Evolutionary conservation across 1,284 basidiomycete genomes (phyloP).

Genomic region (Blastosporella zonata): DNA sequence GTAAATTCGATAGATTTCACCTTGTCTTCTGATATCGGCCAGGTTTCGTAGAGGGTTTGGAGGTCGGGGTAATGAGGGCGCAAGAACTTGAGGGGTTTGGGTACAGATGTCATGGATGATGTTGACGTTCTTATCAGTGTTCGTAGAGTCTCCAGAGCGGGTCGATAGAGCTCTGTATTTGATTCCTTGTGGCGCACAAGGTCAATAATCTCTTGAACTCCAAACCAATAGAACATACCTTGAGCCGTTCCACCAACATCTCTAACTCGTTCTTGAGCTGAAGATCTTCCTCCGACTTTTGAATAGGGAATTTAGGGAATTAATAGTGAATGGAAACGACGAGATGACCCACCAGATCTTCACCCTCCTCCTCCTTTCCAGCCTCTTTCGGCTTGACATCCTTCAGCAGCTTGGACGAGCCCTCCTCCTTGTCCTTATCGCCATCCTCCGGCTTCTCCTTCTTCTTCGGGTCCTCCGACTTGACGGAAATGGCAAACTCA

Average conservation of each 20-base stretch:
- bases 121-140: conserved; percentile 96
- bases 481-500: conserved; percentile 57
- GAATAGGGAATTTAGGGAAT: conserved; percentile 1
- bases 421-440: conserved; percentile 60
- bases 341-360: conserved; percentile 70
- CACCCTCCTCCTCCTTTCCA: conserved; percentile 58
- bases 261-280: conserved; percentile 95
- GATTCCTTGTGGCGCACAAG: conserved; percentile 64
- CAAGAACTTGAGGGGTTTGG: conserved; percentile 98
- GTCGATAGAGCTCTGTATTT: conserved; percentile 80
- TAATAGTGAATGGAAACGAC: background rate
- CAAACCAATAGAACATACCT: conserved; percentile 46
- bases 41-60: conserved; percentile 78
- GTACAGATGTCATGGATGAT: conserved; percentile 99
- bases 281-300: conserved; percentile 94
- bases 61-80: conserved; percentile 93
- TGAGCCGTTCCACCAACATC: conserved; percentile 94
- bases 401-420: conserved; percentile 42
- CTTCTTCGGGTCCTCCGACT: conserved; percentile 72
- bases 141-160: conserved; percentile 92
- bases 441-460: conserved; percentile 54
- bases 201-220: conserved; percentile 13
- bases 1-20: conserved; percentile 31
- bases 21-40: conserved; percentile 79
- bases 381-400: conserved; percentile 51